These are phyloP conservation scores for Omphalotus guepiniiformis DNA, from an alignment of 768 basidiomycete genomes.

Conservation along the genomic window DNA sequence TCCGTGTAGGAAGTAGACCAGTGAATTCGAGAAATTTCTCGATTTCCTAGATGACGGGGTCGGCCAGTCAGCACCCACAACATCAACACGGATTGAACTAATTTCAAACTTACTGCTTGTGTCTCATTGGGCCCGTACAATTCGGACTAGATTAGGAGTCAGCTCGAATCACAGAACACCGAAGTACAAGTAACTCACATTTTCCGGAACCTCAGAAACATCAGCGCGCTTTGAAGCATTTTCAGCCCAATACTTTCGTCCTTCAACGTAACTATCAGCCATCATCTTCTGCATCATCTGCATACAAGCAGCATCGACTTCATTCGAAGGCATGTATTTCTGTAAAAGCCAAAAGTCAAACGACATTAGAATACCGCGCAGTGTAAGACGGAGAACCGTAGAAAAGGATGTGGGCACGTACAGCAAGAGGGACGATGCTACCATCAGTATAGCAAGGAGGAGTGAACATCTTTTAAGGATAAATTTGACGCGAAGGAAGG, in stretches of 20 bases:
- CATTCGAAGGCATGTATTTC: neutral
- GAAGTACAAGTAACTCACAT: too few species aligned
- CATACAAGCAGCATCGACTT: neutral
- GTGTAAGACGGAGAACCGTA: neutral
- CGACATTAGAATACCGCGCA: neutral
- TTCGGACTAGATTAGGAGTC: too few species aligned
- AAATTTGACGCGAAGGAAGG: too few species aligned
- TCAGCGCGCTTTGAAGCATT: neutral
- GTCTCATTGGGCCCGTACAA: conserved; percentile 1
- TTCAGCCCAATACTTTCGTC: conserved; percentile 3
- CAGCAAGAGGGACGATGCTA: neutral
- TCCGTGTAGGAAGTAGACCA: neutral
- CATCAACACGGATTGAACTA: too few species aligned
- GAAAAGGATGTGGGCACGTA: neutral
- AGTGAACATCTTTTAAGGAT: neutral
- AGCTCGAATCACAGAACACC: too few species aligned
- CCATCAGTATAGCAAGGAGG: conserved; percentile 1
- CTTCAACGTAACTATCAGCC: conserved; percentile 7
- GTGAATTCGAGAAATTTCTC: conserved; percentile 8
- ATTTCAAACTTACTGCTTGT: conserved; percentile 4
- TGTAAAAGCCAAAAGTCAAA: too few species aligned
- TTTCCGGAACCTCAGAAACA: too few species aligned
- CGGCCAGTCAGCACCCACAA: neutral
- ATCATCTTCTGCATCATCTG: conserved; percentile 5
- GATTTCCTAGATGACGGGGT: neutral